These are phyloP conservation scores for Pseudonitzschia pungens DNA, from an alignment of 108 stramenopile species.

Conservation along the genomic window DNA sequence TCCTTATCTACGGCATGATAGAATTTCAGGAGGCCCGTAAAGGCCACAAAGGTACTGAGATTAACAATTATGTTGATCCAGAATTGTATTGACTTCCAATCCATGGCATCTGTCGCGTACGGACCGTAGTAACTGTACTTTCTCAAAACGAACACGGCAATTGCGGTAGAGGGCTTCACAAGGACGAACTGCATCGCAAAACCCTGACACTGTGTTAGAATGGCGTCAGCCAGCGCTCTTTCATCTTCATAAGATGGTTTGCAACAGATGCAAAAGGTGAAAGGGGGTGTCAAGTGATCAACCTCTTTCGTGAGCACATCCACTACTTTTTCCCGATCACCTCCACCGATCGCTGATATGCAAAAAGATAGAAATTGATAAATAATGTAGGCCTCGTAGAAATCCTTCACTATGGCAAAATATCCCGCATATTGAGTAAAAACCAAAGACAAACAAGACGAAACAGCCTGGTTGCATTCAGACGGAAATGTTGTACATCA, in stretches of 20 bases:
- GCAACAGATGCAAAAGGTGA: constrained; percentile 47
- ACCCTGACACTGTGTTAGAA: constrained; percentile 83
- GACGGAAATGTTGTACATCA: too few species aligned
- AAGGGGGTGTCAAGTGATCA: constrained; percentile 68
- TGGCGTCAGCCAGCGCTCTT: constrained; percentile 71
- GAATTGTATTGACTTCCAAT: constrained; percentile 77
- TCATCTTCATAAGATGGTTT: constrained; percentile 48
- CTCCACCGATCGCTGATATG: constrained; percentile 86
- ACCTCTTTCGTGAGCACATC: constrained; percentile 60
- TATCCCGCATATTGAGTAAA: constrained; percentile 75
- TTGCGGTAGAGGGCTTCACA: constrained; percentile 72
- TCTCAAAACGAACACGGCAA: constrained; percentile 61
- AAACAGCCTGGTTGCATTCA: constrained; percentile 45
- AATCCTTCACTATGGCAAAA: constrained; percentile 87
- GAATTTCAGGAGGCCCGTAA: constrained; percentile 88
- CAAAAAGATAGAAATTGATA: constrained; percentile 86
- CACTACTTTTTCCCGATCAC: constrained; percentile 76
- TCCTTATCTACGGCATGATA: constrained; percentile 91
- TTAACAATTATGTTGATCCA: constrained; percentile 81
- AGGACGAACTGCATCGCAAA: constrained; percentile 94
- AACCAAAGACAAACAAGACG: constrained; percentile 85
- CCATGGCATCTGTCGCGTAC: constrained; percentile 43
- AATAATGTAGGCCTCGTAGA: constrained; percentile 91
- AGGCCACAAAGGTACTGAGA: constrained; percentile 83
- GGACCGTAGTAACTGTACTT: constrained; percentile 74